Evolutionary conservation across 1,284 basidiomycete species (phyloP), one percentile per base, ranked within the genome.

Genomic region (Apiotrichum gracile): DNA sequence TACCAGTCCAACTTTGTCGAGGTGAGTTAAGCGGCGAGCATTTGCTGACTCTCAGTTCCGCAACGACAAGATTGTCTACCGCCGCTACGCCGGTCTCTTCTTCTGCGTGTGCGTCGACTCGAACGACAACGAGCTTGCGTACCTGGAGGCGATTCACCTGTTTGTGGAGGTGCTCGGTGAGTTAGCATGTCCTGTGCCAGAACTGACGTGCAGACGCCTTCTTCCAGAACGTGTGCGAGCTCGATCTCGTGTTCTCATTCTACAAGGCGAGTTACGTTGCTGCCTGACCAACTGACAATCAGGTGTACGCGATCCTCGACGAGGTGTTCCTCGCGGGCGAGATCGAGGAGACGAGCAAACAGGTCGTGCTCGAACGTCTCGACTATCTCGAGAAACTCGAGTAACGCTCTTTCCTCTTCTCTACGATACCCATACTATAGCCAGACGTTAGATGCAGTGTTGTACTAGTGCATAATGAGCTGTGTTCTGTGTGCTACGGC

Each of bases 1-100:
- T 94, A 97, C 63, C 96, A 98, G 75, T 94, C 91, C 54, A 98
- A 98, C 76, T 98, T 98, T 70, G 93, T 97, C 47, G 94, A 98
- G 82, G 93, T 94, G 61, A 52, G 26, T 22, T 14, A 5, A 2
- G 21, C 6, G 22, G 38, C 19, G 25, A 4, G 19, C 19, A 4
- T 5, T n/a, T 5, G n/a, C 33, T 25, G 22, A 13, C 39, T 9
- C 6, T 4, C 66, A 96, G 91, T 96, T 94, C 78, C 86, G 88
- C 62, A 93, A 91, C 71, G 88, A 91, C 79, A 96, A 97, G 78
- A 82, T 97, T 64, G 86, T 97, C 29, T 97, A 97, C 75, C 81
- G 92, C 34, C 84, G 92, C 55, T 98, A 98, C 67, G 94, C 94
- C 31, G 94, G 94, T 2, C 83, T 98, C 19, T 98, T 97, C 81